phyloP scores from a whole-genome alignment of 1,284 basidiomycete genomes.

The Chondrostereum purpureum region DNA sequence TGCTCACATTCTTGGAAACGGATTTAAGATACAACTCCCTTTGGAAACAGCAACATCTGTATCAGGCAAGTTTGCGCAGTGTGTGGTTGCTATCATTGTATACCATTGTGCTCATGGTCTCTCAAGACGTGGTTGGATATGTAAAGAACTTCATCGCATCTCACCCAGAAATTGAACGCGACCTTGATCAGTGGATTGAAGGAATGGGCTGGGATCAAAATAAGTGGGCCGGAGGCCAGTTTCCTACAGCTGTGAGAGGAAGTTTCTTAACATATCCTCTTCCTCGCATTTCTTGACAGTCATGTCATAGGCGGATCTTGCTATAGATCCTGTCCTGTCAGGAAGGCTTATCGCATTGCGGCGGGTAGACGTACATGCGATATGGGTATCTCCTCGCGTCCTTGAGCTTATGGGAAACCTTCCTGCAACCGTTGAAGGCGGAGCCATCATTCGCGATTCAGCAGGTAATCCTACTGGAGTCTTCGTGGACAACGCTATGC shows the following conservation, averaged over 20 bases:
- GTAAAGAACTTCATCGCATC: slow-evolving; percentile 58
- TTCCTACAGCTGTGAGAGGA: slow-evolving; percentile 79
- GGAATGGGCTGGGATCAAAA: slow-evolving; percentile 96
- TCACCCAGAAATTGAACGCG: slow-evolving; percentile 47
- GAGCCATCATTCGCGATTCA: slow-evolving; percentile 63
- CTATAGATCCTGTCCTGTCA: slow-evolving; percentile 54
- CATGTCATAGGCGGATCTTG: slow-evolving; percentile 50
- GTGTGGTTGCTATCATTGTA: background rate
- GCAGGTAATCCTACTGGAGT: slow-evolving; percentile 66
- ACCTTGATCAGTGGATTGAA: slow-evolving; percentile 65
- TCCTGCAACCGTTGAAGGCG: slow-evolving; percentile 62
- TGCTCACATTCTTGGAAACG: slow-evolving; percentile 29
- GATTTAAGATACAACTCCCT: slow-evolving; percentile 60
- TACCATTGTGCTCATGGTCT: background rate
- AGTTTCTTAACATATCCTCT: too few relatives aligned
- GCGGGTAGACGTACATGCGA: slow-evolving; percentile 78
- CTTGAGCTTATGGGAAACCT: slow-evolving; percentile 54
- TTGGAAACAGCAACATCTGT: slow-evolving; percentile 56
- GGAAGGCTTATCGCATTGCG: slow-evolving; percentile 64
- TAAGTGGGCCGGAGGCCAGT: slow-evolving; percentile 56
- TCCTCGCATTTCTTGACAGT: background rate
- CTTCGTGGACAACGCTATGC: slow-evolving; percentile 70
- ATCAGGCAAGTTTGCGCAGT: slow-evolving; percentile 34
- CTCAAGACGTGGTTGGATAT: slow-evolving; percentile 19
- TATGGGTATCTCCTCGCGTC: slow-evolving; percentile 75